These are phyloP conservation scores for Mortierella sp. DNA, from an alignment of 371 early-diverging fungal species.

Conservation along the genomic window DNA sequence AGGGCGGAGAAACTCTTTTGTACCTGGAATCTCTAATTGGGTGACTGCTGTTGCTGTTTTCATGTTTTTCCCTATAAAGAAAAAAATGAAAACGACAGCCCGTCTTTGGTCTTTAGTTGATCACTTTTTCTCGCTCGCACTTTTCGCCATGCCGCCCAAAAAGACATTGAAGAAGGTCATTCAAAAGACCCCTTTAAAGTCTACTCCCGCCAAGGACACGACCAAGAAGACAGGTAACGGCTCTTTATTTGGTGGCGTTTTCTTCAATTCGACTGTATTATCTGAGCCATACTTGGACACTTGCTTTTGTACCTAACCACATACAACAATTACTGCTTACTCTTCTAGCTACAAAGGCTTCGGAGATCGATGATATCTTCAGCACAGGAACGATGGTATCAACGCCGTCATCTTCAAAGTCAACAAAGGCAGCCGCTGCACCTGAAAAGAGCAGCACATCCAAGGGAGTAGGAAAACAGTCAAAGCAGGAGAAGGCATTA, in stretches of 20 bases:
- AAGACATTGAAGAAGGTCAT: slow-evolving; percentile 50
- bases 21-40: neutral
- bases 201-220: slow-evolving; percentile 14
- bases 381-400: slow-evolving; percentile 37
- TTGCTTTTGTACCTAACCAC: neutral
- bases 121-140: slow-evolving; percentile 12
- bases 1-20: neutral
- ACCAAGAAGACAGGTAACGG: slow-evolving; percentile 28
- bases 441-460: slow-evolving; percentile 4
- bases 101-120: slow-evolving; percentile 6
- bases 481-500: neutral
- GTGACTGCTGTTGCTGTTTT: slow-evolving; percentile 26
- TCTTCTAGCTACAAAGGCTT: slow-evolving; percentile 31
- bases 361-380: slow-evolving; percentile 56
- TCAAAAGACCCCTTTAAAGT: slow-evolving; percentile 22
- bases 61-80: slow-evolving; percentile 1
- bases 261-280: too few relatives aligned
- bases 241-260: too few relatives aligned
- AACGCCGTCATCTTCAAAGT: slow-evolving; percentile 15
- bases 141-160: slow-evolving; percentile 43
- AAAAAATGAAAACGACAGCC: neutral
- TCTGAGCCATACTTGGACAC: neutral
- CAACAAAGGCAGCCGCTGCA: neutral
- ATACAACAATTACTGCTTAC: neutral
- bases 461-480: slow-evolving; percentile 12